Evolutionary conservation across 805 yeast genomes (phyloP).

Genomic region (Saccharomyces jurei): DNA sequence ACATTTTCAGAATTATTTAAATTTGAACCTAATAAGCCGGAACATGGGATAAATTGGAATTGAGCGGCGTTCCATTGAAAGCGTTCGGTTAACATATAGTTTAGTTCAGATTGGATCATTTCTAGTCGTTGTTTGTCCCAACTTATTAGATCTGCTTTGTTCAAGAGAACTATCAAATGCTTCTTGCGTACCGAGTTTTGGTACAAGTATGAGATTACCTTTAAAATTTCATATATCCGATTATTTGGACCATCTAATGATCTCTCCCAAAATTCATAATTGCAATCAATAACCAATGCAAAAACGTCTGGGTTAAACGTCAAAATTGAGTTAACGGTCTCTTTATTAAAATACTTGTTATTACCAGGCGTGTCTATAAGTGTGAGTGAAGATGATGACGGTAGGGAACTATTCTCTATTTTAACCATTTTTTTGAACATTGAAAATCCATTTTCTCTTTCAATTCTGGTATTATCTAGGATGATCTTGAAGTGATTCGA

Average conservation of each 20-base stretch:
- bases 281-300: slow-evolving; percentile 9
- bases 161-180: slow-evolving; percentile 7
- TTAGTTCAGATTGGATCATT: slow-evolving; percentile 80
- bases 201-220: not conserved
- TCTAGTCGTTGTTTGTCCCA: slow-evolving; percentile 91
- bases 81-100: slow-evolving; percentile 57
- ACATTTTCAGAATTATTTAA: slow-evolving; percentile 62
- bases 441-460: not conserved
- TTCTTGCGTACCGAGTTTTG: not conserved
- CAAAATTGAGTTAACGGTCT: not conserved
- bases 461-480: slow-evolving; percentile 3
- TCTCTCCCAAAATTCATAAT: slow-evolving; percentile 8
- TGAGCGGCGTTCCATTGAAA: slow-evolving; percentile 78
- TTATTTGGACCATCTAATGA: slow-evolving; percentile 7
- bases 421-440: not conserved
- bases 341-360: not conserved
- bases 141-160: slow-evolving; percentile 87
- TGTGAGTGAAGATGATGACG: not conserved
- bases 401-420: not conserved
- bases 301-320: not conserved
- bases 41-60: slow-evolving; percentile 83
- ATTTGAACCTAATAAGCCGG: slow-evolving; percentile 92
- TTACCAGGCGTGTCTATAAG: slow-evolving; percentile 6
- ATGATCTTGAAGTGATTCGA: slow-evolving; percentile 5
- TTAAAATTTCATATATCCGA: slow-evolving; percentile 6